Percentiles rank a stretch among this genome's conserved stretches.
These are phyloP conservation scores for Lachnellula arida DNA, from an alignment of 2,329 filamentous ascomycete genomes.

Conservation along the genomic window DNA sequence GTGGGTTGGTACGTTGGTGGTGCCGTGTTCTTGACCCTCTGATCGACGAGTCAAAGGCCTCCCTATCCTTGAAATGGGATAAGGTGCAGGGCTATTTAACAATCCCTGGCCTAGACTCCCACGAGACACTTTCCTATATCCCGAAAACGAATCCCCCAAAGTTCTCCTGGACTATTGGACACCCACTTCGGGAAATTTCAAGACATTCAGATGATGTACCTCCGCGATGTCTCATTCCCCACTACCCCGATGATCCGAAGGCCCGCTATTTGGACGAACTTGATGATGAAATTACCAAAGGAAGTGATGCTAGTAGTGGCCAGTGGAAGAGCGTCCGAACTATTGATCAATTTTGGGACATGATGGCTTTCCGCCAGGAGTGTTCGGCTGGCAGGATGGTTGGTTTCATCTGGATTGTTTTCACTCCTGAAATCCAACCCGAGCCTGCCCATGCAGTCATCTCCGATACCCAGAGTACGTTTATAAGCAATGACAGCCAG, in stretches of 20 bases:
- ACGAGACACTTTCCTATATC: constrained; percentile 75
- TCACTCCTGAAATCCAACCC: constrained; percentile 38
- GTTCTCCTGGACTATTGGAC: constrained; percentile 59
- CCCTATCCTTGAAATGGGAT: constrained; percentile 34
- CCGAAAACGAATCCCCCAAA: constrained; percentile 45
- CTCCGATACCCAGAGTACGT: constrained; percentile 18
- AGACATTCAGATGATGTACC: constrained; percentile 64
- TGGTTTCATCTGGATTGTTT: constrained; percentile 91
- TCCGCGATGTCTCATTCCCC: constrained; percentile 78
- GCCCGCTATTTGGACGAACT: constrained; percentile 83
- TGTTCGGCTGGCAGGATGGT: constrained; percentile 90
- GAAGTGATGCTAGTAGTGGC: constrained; percentile 52
- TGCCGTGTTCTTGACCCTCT: constrained; percentile 80
- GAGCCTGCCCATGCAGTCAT: constrained; percentile 8
- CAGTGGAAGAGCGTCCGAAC: constrained; percentile 80
- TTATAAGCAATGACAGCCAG: constrained; percentile 9
- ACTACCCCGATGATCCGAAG: constrained; percentile 94
- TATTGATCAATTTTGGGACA: constrained; percentile 94
- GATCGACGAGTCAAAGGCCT: constrained; percentile 32
- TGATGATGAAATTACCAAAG: constrained; percentile 71
- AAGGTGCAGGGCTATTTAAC: constrained; percentile 72
- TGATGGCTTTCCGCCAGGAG: constrained; percentile 95
- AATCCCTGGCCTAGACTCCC: constrained; percentile 78
- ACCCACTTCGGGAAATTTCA: constrained; percentile 62
- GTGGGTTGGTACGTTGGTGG: constrained; percentile 93